Base-by-base conservation (phyloP, 1,139 yeast genomes). In the Debaryomyces nepalensis region DNA sequence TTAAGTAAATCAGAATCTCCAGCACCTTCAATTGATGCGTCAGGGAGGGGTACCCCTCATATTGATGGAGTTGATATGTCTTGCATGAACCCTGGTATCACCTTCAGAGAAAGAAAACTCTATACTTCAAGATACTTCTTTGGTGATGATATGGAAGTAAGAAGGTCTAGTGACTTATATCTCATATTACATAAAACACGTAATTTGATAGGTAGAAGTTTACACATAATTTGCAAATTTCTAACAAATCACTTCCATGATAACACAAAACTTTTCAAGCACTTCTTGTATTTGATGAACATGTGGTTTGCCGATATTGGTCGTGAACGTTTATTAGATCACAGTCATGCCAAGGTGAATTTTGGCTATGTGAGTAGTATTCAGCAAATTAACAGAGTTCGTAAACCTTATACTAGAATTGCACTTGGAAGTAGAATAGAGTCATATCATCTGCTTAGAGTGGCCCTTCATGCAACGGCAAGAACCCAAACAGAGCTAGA, bases 261-360 rank as follows among this genome's bases (percentile, higher is more conserved):
- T 49, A 86, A 88, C 49, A 79, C 88, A n/a, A 79, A 81, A 12
- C 63, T 87, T 14, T 79, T 84, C 59, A 82, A 82, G 52, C 81
- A 82, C 33, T 72, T 85, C 37, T 64, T 90, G 36, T 81, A 82
- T 55, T 84, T 84, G 2, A 61, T 86, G 41, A 82, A 86, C 52
- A 81, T 86, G 8, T 93, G 96, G 90, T 81, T 93, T 49, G 77
- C 87, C 12, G 95, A 90, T 59, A 86, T 87, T 20, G 96, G 96
- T 1, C 75, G 81, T 48, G 96, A 87, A 53, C 70, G 87, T 10
- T 68, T 84, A 1, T 77, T 84, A 39, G 84, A 77, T 40, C 67
- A 78, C 9, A 80, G 83, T 47, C 73, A 71, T 46, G 68, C 75
- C 0, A 64, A 61, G 34, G 59, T 72, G 27, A 66, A 63, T 49